Evolutionary conservation across 2,329 filamentous ascomycete species (phyloP).

Genomic region (Alternaria dauci): DNA sequence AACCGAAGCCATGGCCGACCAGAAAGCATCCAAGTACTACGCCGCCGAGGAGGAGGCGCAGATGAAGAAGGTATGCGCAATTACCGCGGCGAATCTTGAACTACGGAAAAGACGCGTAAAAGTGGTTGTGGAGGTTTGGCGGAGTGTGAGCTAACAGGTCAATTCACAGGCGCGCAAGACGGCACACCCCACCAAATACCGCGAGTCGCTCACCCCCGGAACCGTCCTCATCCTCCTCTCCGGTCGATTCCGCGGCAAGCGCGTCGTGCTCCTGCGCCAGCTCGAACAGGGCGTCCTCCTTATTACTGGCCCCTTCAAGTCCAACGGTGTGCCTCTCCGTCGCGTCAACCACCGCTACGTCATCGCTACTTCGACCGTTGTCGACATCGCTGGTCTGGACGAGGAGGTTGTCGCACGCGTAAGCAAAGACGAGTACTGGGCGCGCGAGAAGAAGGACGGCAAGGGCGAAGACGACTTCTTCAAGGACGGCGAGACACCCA

Average conservation of each 20-base stretch:
- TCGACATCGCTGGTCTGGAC: constrained; percentile 85
- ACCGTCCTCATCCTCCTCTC: constrained; percentile 98
- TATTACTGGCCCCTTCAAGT: constrained; percentile 99
- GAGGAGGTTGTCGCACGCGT: constrained; percentile 76
- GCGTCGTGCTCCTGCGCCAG: constrained; percentile 96
- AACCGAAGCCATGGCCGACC: constrained; percentile 36
- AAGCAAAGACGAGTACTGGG: constrained; percentile 86
- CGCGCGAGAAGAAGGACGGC: constrained; percentile 91
- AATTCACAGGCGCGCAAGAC: constrained; percentile 85
- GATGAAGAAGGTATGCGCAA: constrained; percentile 86
- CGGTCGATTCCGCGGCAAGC: constrained; percentile 99
- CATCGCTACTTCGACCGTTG: constrained; percentile 85
- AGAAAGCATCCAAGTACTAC: constrained; percentile 99
- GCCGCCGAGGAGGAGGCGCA: constrained; percentile 88
- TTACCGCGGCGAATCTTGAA: neutral
- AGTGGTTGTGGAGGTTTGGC: neutral
- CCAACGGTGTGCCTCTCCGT: constrained; percentile 97
- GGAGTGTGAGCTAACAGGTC: constrained; percentile 14
- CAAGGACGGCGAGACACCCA: constrained; percentile 90
- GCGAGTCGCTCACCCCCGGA: constrained; percentile 88
- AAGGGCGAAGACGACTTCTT: constrained; percentile 97
- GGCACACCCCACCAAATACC: constrained; percentile 84
- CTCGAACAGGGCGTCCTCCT: constrained; percentile 96
- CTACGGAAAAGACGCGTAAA: neutral
- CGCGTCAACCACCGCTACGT: constrained; percentile 91